Conservation (phyloP, 2,329 filamentous ascomycete species). For the Aspergillus neoniger region DNA sequence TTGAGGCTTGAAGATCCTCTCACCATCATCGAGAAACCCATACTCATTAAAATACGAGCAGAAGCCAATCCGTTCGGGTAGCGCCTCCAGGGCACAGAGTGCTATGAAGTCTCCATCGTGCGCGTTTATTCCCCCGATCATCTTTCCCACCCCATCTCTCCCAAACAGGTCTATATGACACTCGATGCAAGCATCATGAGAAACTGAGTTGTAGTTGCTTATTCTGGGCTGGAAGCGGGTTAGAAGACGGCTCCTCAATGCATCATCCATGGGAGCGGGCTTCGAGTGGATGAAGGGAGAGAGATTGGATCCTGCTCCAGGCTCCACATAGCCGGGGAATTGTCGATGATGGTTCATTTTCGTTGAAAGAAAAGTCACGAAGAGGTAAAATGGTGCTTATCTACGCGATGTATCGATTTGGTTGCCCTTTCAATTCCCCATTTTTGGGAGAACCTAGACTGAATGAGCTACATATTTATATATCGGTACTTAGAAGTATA, state of each 20-base stretch:
- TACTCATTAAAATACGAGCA: slow-evolving; percentile 5
- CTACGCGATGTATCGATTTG: no score
- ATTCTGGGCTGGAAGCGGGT: neutral
- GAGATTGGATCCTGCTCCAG: no score
- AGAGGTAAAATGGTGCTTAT: no score
- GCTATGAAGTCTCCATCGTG: neutral
- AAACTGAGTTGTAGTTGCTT: neutral
- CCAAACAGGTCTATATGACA: slow-evolving; percentile 1
- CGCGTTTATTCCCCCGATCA: slow-evolving; percentile 1
- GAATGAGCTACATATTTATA: no score
- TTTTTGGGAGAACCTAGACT: fast-evolving
- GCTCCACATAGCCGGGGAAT: no score
- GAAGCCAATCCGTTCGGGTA: neutral
- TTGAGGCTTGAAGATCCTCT: neutral
- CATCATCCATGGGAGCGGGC: no score
- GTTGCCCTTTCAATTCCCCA: no score
- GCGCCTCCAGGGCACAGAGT: neutral
- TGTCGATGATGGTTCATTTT: no score
- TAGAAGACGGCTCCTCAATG: no score
- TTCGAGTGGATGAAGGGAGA: no score
- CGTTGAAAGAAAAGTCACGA: no score
- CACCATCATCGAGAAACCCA: slow-evolving; percentile 7
- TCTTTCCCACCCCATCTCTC: neutral
- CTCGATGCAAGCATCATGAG: neutral
- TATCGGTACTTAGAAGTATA: no score